Conservation (phyloP, 257 asterid species). For the Solanum phureja region DNA sequence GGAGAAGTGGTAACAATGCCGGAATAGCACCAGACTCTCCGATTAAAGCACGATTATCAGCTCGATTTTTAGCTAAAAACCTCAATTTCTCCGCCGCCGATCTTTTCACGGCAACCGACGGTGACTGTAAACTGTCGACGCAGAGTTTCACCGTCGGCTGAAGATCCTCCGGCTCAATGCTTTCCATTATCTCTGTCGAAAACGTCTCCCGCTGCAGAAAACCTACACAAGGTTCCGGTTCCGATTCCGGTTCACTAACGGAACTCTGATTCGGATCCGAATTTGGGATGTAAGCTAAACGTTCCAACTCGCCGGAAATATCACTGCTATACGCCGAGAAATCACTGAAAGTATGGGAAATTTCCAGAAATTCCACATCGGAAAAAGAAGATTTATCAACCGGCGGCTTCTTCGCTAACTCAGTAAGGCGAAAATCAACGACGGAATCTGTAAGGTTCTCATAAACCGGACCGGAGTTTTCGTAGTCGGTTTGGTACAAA, state of each 20-base stretch:
- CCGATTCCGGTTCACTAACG: constrained; percentile 25
- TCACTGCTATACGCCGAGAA: constrained; percentile 87
- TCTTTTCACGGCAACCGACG: constrained; percentile 55
- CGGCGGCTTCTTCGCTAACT: constrained; percentile 40
- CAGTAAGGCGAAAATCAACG: constrained; percentile 61
- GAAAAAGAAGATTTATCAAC: constrained; percentile 20
- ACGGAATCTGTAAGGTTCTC: constrained; percentile 65
- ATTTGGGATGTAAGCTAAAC: constrained; percentile 51
- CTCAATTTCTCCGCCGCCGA: constrained; percentile 88
- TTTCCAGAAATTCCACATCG: constrained; percentile 36
- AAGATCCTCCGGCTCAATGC: constrained; percentile 83
- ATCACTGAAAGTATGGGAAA: constrained; percentile 65
- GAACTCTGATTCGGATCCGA: constrained; percentile 15
- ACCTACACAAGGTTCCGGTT: constrained; percentile 32
- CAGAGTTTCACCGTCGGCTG: constrained; percentile 84
- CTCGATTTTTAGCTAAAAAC: constrained; percentile 65
- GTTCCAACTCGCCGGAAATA: constrained; percentile 84
- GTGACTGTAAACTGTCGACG: constrained; percentile 54
- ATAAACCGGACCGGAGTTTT: constrained; percentile 18
- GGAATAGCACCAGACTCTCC: constrained; percentile 88
- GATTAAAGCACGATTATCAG: constrained; percentile 80
- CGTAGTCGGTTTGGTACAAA: constrained; percentile 27
- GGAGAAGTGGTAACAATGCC: constrained; percentile 63
- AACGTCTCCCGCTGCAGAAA: constrained; percentile 16
- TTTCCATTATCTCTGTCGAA: constrained; percentile 80